These are phyloP conservation scores for Salix purpurea DNA, from an alignment of 345 rosid species.

Conservation along the genomic window DNA sequence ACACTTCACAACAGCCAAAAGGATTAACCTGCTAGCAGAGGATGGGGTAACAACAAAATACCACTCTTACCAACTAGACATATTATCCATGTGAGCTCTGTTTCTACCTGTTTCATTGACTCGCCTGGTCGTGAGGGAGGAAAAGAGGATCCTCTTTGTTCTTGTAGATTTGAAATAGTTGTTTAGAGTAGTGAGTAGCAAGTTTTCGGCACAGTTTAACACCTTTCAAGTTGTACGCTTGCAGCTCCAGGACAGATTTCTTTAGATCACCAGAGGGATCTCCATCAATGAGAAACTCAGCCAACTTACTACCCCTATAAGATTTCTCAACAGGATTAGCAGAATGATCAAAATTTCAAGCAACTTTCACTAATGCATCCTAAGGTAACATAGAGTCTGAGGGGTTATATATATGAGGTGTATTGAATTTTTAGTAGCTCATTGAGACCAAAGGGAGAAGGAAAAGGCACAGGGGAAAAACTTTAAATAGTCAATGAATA, in stretches of 20 bases:
- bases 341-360: neutral
- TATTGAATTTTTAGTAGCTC: neutral
- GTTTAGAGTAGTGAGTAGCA: conserved; percentile 56
- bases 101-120: neutral
- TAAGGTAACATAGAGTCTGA: neutral
- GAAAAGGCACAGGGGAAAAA: neutral
- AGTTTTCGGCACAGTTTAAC: conserved; percentile 49
- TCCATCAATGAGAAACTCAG: conserved; percentile 49
- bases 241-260: conserved; percentile 54
- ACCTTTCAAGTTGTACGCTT: conserved; percentile 24
- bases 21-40: neutral
- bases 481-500: neutral
- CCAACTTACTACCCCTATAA: conserved; percentile 55
- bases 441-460: neutral
- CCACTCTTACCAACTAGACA: neutral
- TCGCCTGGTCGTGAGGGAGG: conserved; percentile 10
- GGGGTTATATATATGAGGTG: neutral
- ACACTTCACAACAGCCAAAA: neutral
- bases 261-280: conserved; percentile 49
- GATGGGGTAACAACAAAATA: neutral
- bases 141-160: conserved; percentile 62
- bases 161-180: conserved; percentile 61
- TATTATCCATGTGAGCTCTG: neutral
- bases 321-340: conserved; percentile 1
- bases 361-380: neutral